A percentile compares a stretch with the other conserved stretches of the same genome.
phyloP scores from a whole-genome alignment of 2,329 filamentous ascomycete genomes.

The Tricladium varicosporioides region DNA sequence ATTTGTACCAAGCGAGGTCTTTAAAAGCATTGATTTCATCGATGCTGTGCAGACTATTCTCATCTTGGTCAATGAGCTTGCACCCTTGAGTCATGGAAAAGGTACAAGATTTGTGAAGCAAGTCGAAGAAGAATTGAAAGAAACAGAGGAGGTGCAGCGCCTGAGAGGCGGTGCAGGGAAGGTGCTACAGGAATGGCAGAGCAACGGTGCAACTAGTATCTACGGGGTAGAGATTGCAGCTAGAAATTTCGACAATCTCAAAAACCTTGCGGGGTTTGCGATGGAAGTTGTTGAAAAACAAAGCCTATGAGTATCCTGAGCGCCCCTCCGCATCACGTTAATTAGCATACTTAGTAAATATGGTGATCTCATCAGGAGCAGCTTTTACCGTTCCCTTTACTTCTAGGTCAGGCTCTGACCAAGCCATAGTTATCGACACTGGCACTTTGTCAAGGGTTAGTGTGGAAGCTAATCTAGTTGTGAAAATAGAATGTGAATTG shows the following conservation, averaged over 20 bases:
- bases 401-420: no score
- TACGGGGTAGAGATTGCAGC: conserved; percentile 12
- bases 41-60: conserved; percentile 53
- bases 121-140: conserved; percentile 47
- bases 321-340: no score
- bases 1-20: conserved; percentile 19
- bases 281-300: no score
- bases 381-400: no score
- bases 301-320: no score
- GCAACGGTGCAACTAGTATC: neutral
- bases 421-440: no score
- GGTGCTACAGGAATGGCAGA: conserved; percentile 17
- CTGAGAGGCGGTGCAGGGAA: conserved; percentile 7
- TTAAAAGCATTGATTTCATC: conserved; percentile 49
- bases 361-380: no score
- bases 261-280: conserved; percentile 11
- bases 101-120: conserved; percentile 46
- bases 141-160: conserved; percentile 44
- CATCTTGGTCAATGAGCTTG: conserved; percentile 45
- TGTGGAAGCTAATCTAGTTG: no score
- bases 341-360: no score
- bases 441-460: no score
- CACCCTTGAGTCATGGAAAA: conserved; percentile 41
- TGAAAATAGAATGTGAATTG: no score
- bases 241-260: conserved; percentile 8